Evolutionary conservation across 192 early-diverging fungal species (phyloP).

Genomic region (Podila horticola): DNA sequence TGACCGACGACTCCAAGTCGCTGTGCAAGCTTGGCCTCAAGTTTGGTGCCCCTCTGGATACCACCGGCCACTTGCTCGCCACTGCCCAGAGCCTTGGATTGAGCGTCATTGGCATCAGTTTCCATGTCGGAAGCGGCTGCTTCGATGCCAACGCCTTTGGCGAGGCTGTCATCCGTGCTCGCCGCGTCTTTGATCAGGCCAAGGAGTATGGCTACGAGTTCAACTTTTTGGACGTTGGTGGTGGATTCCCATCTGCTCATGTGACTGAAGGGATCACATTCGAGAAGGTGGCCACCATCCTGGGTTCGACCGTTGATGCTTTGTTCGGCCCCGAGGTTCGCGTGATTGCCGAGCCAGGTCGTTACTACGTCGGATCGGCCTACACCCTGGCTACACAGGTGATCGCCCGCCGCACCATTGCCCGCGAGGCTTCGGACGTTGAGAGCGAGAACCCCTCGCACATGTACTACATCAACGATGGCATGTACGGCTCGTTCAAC

Average conservation of each 20-base stretch:
- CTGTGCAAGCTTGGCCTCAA: constrained; percentile 92
- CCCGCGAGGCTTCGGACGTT: constrained; percentile 8
- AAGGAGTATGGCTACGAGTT: constrained; percentile 78
- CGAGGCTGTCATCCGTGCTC: constrained; percentile 88
- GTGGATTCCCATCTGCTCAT: constrained; percentile 91
- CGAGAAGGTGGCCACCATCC: constrained; percentile 77
- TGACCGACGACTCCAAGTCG: constrained; percentile 93
- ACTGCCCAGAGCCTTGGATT: constrained; percentile 83
- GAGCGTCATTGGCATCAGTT: constrained; percentile 88
- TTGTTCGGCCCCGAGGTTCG: constrained; percentile 83
- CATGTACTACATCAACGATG: constrained; percentile 97
- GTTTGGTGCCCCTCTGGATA: constrained; percentile 88
- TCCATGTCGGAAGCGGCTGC: constrained; percentile 97
- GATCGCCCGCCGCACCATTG: constrained; percentile 81
- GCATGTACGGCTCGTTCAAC: constrained; percentile 97
- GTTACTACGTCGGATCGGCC: constrained; percentile 93
- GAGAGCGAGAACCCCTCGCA: constrained; percentile 45
- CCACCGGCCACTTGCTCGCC: constrained; percentile 72
- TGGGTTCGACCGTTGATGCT: constrained; percentile 81
- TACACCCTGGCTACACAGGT: constrained; percentile 94
- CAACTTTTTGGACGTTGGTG: constrained; percentile 84
- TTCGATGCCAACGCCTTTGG: constrained; percentile 85
- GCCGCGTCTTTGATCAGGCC: constrained; percentile 88
- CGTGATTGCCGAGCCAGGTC: constrained; percentile 96
- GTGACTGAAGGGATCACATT: constrained; percentile 81